Evolutionary conservation across 106 monocot genomes (phyloP).

Genomic region (Acanthochlamys bracteata): DNA sequence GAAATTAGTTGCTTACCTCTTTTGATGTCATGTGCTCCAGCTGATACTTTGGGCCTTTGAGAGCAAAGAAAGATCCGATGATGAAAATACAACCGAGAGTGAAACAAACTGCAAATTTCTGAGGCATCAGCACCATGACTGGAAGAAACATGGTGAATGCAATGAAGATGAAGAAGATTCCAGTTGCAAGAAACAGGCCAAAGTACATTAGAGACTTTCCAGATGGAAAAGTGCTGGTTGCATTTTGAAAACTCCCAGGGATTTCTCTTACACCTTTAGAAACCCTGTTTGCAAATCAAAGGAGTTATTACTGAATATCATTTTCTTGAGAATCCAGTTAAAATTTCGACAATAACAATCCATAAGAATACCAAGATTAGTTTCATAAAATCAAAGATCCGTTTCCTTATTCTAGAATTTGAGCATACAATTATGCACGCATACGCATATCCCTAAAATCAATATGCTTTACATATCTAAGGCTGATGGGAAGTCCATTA

Average conservation of each 20-base stretch:
- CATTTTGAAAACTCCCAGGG: conserved; percentile 39
- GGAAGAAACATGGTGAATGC: conserved; percentile 51
- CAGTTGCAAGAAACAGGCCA: conserved; percentile 31
- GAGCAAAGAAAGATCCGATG: conserved; percentile 46
- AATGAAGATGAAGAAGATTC: conserved; percentile 42
- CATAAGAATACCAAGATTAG: background rate
- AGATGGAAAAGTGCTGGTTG: conserved; percentile 43
- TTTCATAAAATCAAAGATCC: no score
- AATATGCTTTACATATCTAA: no score
- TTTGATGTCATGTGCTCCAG: conserved; percentile 34
- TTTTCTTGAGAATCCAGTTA: background rate
- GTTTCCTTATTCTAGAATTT: no score
- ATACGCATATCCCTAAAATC: no score
- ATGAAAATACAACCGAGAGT: conserved; percentile 42
- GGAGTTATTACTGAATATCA: background rate
- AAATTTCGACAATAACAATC: background rate
- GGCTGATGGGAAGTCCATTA: no score
- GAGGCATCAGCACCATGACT: conserved; percentile 49
- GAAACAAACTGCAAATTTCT: conserved; percentile 25
- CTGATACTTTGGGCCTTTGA: conserved; percentile 43
- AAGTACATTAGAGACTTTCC: conserved; percentile 52
- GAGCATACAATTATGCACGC: no score
- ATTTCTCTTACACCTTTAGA: conserved; percentile 46
- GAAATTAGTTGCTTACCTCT: conserved; percentile 20
- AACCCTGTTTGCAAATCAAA: conserved; percentile 21